Evolutionary conservation across 225 moss, liverwort and hornwort species (phyloP), one percentile per base, ranked within the genome.

Genomic region (Anthoceros angustus): DNA sequence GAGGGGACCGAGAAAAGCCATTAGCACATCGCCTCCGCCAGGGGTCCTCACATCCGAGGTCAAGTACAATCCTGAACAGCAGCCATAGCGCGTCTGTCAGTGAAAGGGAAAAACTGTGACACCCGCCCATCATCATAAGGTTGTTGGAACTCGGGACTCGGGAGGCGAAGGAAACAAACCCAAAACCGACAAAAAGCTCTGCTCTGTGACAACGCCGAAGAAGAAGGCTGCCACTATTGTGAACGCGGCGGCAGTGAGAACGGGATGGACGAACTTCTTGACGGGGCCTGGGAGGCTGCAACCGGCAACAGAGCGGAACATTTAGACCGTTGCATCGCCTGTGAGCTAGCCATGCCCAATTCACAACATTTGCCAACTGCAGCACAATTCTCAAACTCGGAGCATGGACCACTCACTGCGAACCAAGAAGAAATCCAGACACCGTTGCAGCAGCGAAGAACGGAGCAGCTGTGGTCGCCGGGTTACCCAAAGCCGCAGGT

Each of bases 401-500:
- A 25, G 24, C 48, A 25, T 67, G 43, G 32, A 12, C 14, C 12
- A 66, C 78, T 45, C 77, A 84, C 81, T 77, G 81, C 25, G 78
- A 81, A 63, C 84, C 84, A 74, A 84, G 84, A 67, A 80, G 80
- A 61, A 78, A 81, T 49, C 84, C 84, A 12, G 71, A n/a, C 5
- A 81, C 69, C 12, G 81, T 84, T 9, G 78, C 76, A 74, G 65
- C 69, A 61, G 78, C 72, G 72, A 78, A 84, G 73, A 84, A 84
- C 10, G 84, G 81, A 18, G 80, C 78, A 66, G 73, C 73, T 18
- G 78, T 80, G 64, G 80, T 72, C 4, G 81, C 80, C 67, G 76
- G 80, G 77, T 81, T 78, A 50, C 84, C 81, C 67, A 84, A 80
- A 46, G 78, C 81, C 68, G 81, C 80, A 18, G 80, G 84, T 42